phyloP scores from a whole-genome alignment of 805 yeast genomes.

The Saturnispora besseyi region DNA sequence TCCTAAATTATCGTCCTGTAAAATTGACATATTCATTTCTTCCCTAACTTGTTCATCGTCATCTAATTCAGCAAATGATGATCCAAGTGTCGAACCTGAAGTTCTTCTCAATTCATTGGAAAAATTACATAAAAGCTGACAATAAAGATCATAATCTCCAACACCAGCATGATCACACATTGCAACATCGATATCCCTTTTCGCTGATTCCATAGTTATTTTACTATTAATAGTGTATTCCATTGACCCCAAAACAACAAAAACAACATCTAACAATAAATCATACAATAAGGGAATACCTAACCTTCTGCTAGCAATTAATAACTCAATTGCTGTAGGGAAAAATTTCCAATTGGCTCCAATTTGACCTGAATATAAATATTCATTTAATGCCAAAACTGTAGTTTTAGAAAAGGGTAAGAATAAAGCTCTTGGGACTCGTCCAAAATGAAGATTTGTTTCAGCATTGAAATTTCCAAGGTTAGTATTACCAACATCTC shows the following conservation, averaged over 20 bases:
- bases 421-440: conserved; percentile 57
- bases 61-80: conserved; percentile 6
- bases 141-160: conserved; percentile 12
- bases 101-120: conserved; percentile 9
- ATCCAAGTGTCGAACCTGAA: conserved; percentile 10
- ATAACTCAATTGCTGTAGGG: conserved; percentile 59
- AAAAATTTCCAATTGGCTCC: conserved; percentile 65
- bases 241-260: conserved; percentile 60
- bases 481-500: not conserved
- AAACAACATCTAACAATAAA: conserved; percentile 57
- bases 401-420: conserved; percentile 58
- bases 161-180: conserved; percentile 7
- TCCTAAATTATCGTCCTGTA: conserved; percentile 5
- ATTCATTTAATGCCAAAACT: conserved; percentile 60
- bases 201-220: not conserved
- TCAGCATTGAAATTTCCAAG: not conserved
- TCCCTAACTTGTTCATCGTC: not conserved
- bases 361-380: conserved; percentile 70
- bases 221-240: conserved; percentile 27
- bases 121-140: conserved; percentile 9
- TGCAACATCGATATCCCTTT: not conserved
- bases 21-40: not conserved
- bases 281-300: conserved; percentile 65
- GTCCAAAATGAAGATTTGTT: conserved; percentile 13
- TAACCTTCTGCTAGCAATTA: conserved; percentile 54